phyloP scores from a whole-genome alignment of 1,284 basidiomycete species.

The Schizopora paradoxa region DNA sequence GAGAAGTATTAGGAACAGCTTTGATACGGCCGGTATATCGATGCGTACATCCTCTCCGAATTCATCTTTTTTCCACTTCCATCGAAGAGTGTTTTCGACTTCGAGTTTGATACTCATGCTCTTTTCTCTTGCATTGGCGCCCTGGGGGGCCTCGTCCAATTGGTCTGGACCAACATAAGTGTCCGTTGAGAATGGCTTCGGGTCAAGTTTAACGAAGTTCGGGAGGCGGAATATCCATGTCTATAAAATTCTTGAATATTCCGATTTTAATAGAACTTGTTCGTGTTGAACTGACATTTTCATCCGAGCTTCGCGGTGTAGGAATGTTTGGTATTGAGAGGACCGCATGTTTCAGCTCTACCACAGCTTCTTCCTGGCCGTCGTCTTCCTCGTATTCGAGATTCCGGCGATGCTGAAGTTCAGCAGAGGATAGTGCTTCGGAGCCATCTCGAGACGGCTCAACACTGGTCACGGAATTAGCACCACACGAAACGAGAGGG shows the following conservation, averaged over 20 bases:
- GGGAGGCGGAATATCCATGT: constrained; percentile 81
- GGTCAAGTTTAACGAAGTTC: constrained; percentile 78
- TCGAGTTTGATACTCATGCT: constrained; percentile 79
- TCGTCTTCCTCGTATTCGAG: constrained; percentile 83
- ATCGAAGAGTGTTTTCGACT: constrained; percentile 87
- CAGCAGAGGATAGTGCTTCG: constrained; percentile 63
- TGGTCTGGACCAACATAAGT: constrained; percentile 78
- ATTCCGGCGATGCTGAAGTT: constrained; percentile 60
- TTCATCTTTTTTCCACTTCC: constrained; percentile 80
- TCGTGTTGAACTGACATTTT: constrained; percentile 45
- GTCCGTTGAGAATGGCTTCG: constrained; percentile 77
- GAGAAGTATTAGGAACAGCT: constrained; percentile 11
- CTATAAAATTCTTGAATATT: constrained; percentile 32
- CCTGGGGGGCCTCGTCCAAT: constrained; percentile 59
- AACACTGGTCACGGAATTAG: constrained; percentile 16
- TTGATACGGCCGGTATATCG: constrained; percentile 18
- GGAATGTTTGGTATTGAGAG: constrained; percentile 76
- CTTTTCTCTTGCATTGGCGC: constrained; percentile 57
- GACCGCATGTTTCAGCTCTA: constrained; percentile 60
- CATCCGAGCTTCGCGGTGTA: constrained; percentile 64
- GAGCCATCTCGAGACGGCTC: constrained; percentile 43
- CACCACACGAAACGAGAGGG: constrained; percentile 4
- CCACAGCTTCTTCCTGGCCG: constrained; percentile 46
- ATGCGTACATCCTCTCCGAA: constrained; percentile 66
- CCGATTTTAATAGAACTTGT: constrained; percentile 4